Base-by-base conservation (phyloP, 805 yeast genomes). In the Kodamaea lidongshanica region DNA sequence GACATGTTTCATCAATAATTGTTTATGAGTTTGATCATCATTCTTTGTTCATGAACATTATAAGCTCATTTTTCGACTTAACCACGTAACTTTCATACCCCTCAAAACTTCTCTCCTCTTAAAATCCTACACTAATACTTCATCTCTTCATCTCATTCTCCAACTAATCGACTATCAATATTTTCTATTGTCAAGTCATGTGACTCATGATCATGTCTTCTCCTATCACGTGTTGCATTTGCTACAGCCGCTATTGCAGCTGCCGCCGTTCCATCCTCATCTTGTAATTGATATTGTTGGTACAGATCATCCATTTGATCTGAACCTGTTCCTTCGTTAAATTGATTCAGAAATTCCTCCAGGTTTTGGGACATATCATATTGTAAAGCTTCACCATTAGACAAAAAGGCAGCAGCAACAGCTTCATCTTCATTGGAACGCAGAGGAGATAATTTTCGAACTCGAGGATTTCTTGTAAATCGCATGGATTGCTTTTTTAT, bases 151-250 rank as follows among this genome's bases (percentile, higher is more conserved):
- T 11, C 18, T 38, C 47, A 63, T 33, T 61, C 69, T 11, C 69
- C 69, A 11, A 63, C 70, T 38, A 64, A 50, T 23, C 70, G 49
- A 38, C 64, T 57, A 40, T 64, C 70, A 33, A 64, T 63, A 42
- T 63, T 63, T 30, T 62, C 68, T 55, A 64, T 64, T 11, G 65
- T 52, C 34, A 64, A 24, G 29, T 45, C 50, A 22, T 39, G 42
- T 22, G 42, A 42, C 22, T 44, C 42, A n/a, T 44, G 49, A 29
- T 50, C 48, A 12, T 54, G 43, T 16, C 27, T n/a, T 19, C 27
- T 32, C 7, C 12, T 7, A 13, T 43, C 50, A 19, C 51, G 48
- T 6, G 55, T 45, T 5, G 59, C 61, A 35, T 48, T 50, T 11
- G 61, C 61, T 12, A 54, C 63, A 4, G 67, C 65, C 8, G 67